A percentile compares a stretch with the other conserved stretches of the same genome.
These are phyloP conservation scores for Candida loeiensis DNA, from an alignment of 805 yeast genomes.

Conservation along the genomic window DNA sequence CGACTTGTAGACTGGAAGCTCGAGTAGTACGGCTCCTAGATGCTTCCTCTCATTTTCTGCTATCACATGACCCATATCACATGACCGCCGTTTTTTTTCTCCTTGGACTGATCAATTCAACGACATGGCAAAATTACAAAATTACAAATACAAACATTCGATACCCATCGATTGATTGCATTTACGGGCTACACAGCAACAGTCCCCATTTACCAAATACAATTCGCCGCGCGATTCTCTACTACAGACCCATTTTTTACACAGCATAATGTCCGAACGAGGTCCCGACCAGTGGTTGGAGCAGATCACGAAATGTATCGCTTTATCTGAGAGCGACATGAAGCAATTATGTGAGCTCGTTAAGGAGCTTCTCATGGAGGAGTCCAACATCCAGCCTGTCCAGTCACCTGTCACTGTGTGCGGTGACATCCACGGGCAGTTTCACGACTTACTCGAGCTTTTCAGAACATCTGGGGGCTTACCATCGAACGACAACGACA, in stretches of 20 bases:
- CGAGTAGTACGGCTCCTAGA: too few relatives aligned
- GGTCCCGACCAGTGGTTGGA: slow-evolving; percentile 98
- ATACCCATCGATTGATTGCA: background rate
- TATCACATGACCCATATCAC: background rate
- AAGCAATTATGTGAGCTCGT: slow-evolving; percentile 94
- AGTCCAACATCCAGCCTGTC: slow-evolving; percentile 91
- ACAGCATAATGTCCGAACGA: slow-evolving; percentile 51
- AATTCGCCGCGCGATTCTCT: background rate
- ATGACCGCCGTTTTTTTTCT: background rate
- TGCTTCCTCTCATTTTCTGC: too few relatives aligned
- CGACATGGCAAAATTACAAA: too few relatives aligned
- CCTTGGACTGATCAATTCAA: background rate
- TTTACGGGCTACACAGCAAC: background rate
- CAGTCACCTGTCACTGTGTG: slow-evolving; percentile 92
- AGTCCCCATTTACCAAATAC: background rate
- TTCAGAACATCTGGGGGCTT: slow-evolving; percentile 91
- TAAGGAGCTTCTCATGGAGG: slow-evolving; percentile 93
- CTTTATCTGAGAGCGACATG: slow-evolving; percentile 89
- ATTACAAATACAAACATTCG: slow-evolving; percentile 1
- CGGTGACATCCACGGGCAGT: slow-evolving; percentile 98
- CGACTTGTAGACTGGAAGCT: too few relatives aligned
- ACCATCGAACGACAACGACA: slow-evolving; percentile 68
- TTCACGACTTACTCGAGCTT: slow-evolving; percentile 87
- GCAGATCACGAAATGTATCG: slow-evolving; percentile 84
- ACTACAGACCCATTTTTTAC: background rate